Evolutionary conservation across 352 stramenopile species (phyloP).

Genomic region (Phytophthora aleatoria): DNA sequence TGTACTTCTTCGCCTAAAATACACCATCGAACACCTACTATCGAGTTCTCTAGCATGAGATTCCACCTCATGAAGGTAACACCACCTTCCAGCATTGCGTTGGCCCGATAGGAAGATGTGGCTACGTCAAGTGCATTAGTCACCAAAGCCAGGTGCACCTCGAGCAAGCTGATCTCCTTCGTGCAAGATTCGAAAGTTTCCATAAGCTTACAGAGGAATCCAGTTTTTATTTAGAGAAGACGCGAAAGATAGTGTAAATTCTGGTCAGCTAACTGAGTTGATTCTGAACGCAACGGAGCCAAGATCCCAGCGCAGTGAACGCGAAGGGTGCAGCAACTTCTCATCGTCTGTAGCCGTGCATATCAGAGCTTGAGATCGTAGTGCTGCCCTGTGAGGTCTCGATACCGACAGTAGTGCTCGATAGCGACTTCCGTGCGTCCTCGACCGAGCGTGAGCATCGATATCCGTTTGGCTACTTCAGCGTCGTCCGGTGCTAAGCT

Average conservation of each 20-base stretch:
- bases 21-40: neutral
- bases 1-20: constrained; percentile 13
- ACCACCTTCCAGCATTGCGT: constrained; percentile 1
- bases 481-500: constrained; percentile 45
- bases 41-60: neutral
- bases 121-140: neutral
- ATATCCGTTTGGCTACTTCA: constrained; percentile 42
- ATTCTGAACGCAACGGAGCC: constrained; percentile 27
- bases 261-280: constrained; percentile 25
- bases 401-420: constrained; percentile 54
- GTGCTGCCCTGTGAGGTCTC: constrained; percentile 49
- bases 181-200: neutral
- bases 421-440: constrained; percentile 30
- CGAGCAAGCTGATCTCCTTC: constrained; percentile 2
- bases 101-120: neutral
- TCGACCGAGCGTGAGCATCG: constrained; percentile 50
- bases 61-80: constrained; percentile 15
- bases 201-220: constrained; percentile 8
- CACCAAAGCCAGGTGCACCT: neutral
- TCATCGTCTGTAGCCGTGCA: constrained; percentile 13
- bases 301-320: neutral
- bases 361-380: constrained; percentile 69
- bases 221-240: constrained; percentile 21
- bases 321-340: constrained; percentile 17
- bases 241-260: constrained; percentile 26